Base-by-base conservation (phyloP, 352 stramenopile genomes). In the Pythium utonaiense region DNA sequence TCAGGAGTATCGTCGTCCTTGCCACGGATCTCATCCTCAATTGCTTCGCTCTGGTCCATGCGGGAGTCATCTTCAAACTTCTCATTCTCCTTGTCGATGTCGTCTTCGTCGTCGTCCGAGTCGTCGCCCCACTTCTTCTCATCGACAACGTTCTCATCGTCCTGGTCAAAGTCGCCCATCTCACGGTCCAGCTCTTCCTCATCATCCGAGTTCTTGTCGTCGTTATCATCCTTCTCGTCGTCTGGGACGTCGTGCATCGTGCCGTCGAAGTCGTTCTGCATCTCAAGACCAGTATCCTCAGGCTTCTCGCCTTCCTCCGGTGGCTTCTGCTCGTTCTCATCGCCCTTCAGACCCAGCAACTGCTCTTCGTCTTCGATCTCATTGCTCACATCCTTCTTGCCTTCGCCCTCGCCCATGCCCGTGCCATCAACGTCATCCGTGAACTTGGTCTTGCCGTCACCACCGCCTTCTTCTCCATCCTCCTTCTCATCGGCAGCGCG, bases 281-380 rank as follows among this genome's bases (percentile, higher is more conserved):
- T 99, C 76, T 99, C 98, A 62, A 99, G 88, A 13, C 98, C 98
- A 51, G 96, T 98, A 52, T 99, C 95, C 36, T 98, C 87, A 0
- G 78, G 74, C 27, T 73, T 69, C 45, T 73, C 57, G 10, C 76
- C 66, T 0, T 56, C 36, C 42, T 97, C 75, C 2, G 60, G 60
- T 1, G 60, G 60, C 57, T 73, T 69, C 31, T 99, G 69, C 22
- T 98, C 83, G 51, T 95, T 78, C 55, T 88, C 65, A 53, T 97
- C 95, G 48, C 87, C 88, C 76, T 99, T 97, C 17, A 99, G 74
- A 5, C 98, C 98, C 2, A 99, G 76, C n/a, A 99, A 74, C 74
- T 99, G 98, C 42, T 99, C 98, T 78, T 99, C 98, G 60, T 99
- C 98, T 64, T 99, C 97, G 31, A 99, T 98, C 71, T 99, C 88